A percentile compares a stretch with the other conserved stretches of the same genome.
Evolutionary conservation across 768 basidiomycete genomes (phyloP).

Genomic region (Mycena amicta): DNA sequence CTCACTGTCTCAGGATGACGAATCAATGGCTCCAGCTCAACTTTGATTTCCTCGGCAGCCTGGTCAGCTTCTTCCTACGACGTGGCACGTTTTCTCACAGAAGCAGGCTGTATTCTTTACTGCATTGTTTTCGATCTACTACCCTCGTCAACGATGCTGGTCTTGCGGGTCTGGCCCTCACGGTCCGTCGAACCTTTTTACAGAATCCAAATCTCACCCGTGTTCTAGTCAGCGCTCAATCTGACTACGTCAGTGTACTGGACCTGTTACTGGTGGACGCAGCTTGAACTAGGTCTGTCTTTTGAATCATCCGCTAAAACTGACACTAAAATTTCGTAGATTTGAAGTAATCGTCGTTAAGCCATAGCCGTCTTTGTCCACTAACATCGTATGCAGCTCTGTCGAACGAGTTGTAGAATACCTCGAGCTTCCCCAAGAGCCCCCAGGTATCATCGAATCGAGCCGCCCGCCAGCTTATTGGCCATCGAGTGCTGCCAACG

Average conservation of each 20-base stretch:
- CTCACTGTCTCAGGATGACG: too few relatives aligned
- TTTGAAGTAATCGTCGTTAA: constrained; percentile 56
- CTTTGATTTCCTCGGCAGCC: constrained; percentile 77
- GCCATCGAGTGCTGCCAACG: constrained; percentile 73
- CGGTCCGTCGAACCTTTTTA: too few relatives aligned
- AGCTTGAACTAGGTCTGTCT: constrained; percentile 76
- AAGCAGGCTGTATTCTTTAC: constrained; percentile 65
- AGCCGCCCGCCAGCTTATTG: constrained; percentile 88
- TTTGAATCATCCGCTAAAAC: too few relatives aligned
- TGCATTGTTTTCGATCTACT: constrained; percentile 73
- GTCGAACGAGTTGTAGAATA: constrained; percentile 93
- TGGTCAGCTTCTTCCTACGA: constrained; percentile 25
- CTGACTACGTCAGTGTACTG: constrained; percentile 75
- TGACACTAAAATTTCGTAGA: too few relatives aligned
- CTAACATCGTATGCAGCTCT: constrained; percentile 47
- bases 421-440: constrained; percentile 88
- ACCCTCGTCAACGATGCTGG: constrained; percentile 53
- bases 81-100: neutral
- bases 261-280: constrained; percentile 51
- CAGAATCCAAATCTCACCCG: too few relatives aligned
- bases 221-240: constrained; percentile 1
- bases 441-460: constrained; percentile 72
- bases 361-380: neutral
- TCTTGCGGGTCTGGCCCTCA: constrained; percentile 52
- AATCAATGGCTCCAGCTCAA: constrained; percentile 85